phyloP scores from a whole-genome alignment of 306 rosid genomes.

The Citrullus colocynthis region DNA sequence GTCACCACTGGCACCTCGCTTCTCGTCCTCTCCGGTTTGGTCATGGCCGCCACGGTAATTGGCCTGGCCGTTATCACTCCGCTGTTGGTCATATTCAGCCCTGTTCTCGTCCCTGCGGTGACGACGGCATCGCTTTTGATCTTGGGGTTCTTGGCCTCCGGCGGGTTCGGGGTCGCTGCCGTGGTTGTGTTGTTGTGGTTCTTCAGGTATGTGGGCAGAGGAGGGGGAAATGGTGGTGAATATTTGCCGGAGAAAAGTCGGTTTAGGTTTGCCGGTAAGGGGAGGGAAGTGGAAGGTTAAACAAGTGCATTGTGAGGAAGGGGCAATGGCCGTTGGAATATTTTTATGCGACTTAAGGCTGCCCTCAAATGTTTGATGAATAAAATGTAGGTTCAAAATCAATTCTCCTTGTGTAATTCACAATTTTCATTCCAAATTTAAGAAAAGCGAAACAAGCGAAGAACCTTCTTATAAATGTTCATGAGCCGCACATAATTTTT shows the following conservation, averaged over 20 bases:
- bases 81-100: constrained; percentile 68
- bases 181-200: constrained; percentile 59
- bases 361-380: background rate
- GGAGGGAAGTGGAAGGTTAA: background rate
- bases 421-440: no score
- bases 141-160: constrained; percentile 51
- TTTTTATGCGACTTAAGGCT: background rate
- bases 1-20: constrained; percentile 55
- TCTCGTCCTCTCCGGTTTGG: constrained; percentile 37
- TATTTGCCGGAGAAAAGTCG: constrained; percentile 45
- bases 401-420: no score
- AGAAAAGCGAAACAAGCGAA: no score
- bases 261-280: constrained; percentile 34
- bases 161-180: constrained; percentile 62
- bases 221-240: constrained; percentile 29
- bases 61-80: constrained; percentile 47
- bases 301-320: no score
- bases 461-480: no score
- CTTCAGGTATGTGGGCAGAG: constrained; percentile 41
- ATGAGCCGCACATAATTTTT: no score
- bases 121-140: constrained; percentile 21
- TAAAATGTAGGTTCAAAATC: background rate
- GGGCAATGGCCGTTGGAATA: background rate
- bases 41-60: constrained; percentile 38
- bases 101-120: constrained; percentile 60